These are phyloP conservation scores for Solanum bukasovii DNA, from an alignment of 257 asterid species.

Conservation along the genomic window DNA sequence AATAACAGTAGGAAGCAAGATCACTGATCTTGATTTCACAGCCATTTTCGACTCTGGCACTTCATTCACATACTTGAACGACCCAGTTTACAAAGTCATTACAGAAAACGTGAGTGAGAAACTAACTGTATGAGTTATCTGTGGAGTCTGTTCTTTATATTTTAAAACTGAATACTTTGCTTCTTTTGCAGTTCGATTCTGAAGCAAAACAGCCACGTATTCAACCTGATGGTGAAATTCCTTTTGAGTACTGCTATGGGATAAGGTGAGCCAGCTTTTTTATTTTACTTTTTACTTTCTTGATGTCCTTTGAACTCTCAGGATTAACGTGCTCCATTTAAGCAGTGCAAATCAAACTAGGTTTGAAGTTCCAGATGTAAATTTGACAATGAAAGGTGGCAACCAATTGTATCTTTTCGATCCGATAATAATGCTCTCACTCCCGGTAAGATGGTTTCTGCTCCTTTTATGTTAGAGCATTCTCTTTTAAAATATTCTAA, in stretches of 20 bases:
- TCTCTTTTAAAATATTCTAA: slow-evolving; percentile 4
- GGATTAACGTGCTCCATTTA: slow-evolving; percentile 1
- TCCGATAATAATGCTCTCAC: slow-evolving; percentile 37
- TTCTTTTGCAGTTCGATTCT: slow-evolving; percentile 52
- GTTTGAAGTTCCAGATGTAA: slow-evolving; percentile 39
- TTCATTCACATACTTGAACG: slow-evolving; percentile 77
- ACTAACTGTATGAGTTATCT: neutral
- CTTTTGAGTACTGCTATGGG: slow-evolving; percentile 73
- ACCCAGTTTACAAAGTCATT: slow-evolving; percentile 65
- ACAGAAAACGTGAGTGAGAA: slow-evolving; percentile 43
- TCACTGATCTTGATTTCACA: slow-evolving; percentile 37
- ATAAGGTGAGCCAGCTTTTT: slow-evolving; percentile 31
- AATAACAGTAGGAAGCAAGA: slow-evolving; percentile 45
- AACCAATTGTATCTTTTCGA: slow-evolving; percentile 25
- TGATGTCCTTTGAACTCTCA: neutral
- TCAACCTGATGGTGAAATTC: slow-evolving; percentile 31
- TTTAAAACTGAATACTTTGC: neutral
- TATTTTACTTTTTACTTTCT: neutral
- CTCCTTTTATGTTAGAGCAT: neutral
- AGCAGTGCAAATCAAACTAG: slow-evolving; percentile 51
- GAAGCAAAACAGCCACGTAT: slow-evolving; percentile 45
- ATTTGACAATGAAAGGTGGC: slow-evolving; percentile 86
- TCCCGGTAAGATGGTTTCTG: slow-evolving; percentile 27
- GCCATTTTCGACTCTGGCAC: slow-evolving; percentile 94
- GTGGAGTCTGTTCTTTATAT: neutral